phyloP scores from a whole-genome alignment of 176 grass and related monocot genomes.

The Eleusine indica region DNA sequence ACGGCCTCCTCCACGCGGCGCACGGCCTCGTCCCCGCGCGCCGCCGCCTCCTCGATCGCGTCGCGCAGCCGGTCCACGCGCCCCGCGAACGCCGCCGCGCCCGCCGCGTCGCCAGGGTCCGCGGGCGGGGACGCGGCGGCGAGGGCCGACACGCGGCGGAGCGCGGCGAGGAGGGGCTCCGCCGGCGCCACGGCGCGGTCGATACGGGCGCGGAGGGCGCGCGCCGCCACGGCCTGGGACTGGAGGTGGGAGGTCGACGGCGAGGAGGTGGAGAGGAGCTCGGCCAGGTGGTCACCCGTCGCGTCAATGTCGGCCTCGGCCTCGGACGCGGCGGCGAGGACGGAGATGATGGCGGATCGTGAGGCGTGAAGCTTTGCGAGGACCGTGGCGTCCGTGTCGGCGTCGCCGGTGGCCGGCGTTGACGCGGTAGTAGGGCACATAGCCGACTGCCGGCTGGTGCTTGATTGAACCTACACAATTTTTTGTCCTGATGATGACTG shows the following conservation, averaged over 20 bases:
- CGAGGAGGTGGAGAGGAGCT: slow-evolving; percentile 30
- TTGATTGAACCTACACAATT: background rate
- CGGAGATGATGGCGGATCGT: slow-evolving; percentile 40
- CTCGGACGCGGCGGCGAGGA: slow-evolving; percentile 37
- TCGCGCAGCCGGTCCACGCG: slow-evolving; percentile 55
- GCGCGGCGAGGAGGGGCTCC: slow-evolving; percentile 17
- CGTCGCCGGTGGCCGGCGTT: slow-evolving; percentile 8
- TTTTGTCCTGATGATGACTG: background rate
- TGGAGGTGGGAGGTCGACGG: slow-evolving; percentile 48
- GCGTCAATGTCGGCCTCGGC: slow-evolving; percentile 39
- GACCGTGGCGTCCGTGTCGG: slow-evolving; percentile 11
- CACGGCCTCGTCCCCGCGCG: slow-evolving; percentile 54
- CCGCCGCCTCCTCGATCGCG: slow-evolving; percentile 46
- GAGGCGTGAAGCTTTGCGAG: slow-evolving; percentile 47
- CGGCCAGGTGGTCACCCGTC: slow-evolving; percentile 11
- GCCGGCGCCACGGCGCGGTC: slow-evolving; percentile 52
- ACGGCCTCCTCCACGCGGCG: slow-evolving; percentile 59
- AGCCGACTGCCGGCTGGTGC: slow-evolving; percentile 29
- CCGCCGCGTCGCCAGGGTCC: slow-evolving; percentile 5
- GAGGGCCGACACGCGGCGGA: slow-evolving; percentile 50
- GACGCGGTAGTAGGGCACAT: slow-evolving; percentile 42
- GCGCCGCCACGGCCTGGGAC: slow-evolving; percentile 49
- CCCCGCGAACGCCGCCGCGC: slow-evolving; percentile 42
- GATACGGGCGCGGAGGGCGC: slow-evolving; percentile 51
- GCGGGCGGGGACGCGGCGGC: slow-evolving; percentile 32